A percentile compares a stretch with the other conserved stretches of the same genome.
Evolutionary conservation across 2,329 filamentous ascomycete genomes (phyloP).

Genomic region (Trichoderma guizhouense): DNA sequence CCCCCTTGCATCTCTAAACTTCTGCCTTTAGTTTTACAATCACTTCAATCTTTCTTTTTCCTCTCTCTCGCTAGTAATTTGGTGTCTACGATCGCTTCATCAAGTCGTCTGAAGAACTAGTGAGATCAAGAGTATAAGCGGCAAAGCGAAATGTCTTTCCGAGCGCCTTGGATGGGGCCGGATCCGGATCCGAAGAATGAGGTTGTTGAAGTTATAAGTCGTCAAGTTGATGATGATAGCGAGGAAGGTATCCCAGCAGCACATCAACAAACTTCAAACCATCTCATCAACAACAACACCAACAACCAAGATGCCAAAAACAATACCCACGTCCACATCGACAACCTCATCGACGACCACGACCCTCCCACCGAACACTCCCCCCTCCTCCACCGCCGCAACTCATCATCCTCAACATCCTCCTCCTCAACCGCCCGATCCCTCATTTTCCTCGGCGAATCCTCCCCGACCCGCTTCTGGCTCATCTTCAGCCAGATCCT

Average conservation of each 20-base stretch:
- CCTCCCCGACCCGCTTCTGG: conserved; percentile 54
- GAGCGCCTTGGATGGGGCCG: too few relatives aligned
- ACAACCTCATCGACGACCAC: not conserved
- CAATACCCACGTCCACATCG: not conserved
- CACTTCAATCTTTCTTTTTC: not conserved
- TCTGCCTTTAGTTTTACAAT: not conserved
- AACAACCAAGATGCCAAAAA: not conserved
- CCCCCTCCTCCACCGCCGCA: conserved; percentile 25
- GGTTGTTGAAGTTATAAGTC: not conserved
- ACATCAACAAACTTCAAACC: not conserved
- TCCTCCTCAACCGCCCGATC: not conserved
- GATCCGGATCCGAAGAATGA: conserved; percentile 20
- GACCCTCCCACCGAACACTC: conserved; percentile 24
- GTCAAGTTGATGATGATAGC: not conserved
- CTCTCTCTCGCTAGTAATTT: not conserved
- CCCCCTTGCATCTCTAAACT: not conserved
- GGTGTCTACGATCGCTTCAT: not conserved
- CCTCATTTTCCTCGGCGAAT: conserved; percentile 43
- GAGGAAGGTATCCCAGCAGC: not conserved
- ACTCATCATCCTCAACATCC: not conserved
- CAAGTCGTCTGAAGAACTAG: not conserved
- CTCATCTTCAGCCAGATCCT: conserved; percentile 59
- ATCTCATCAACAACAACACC: not conserved
- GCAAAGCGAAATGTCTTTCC: not conserved
- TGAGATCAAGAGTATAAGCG: not conserved